A percentile compares a stretch with the other conserved stretches of the same genome.
phyloP scores from a whole-genome alignment of 768 basidiomycete species.

The Favolaschia claudopus region DNA sequence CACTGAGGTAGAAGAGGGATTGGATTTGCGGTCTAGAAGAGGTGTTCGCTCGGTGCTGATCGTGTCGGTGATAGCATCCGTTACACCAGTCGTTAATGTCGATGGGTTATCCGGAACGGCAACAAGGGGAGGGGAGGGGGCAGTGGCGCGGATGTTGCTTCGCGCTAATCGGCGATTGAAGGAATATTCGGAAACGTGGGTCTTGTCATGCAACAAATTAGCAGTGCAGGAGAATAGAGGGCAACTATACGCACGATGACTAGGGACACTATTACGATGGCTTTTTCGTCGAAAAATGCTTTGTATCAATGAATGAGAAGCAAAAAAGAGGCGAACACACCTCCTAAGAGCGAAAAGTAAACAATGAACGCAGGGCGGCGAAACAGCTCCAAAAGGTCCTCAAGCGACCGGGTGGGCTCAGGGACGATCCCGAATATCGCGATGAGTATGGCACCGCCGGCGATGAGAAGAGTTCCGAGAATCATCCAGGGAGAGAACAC shows the following conservation, averaged over 20 bases:
- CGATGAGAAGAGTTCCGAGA: conserved; percentile 87
- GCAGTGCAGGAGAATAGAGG: background rate
- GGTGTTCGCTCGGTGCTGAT: conserved; percentile 64
- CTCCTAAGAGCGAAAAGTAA: conserved; percentile 79
- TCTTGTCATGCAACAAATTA: conserved; percentile 50
- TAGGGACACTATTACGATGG: conserved; percentile 65
- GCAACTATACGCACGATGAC: conserved; percentile 64
- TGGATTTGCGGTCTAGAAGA: conserved; percentile 53
- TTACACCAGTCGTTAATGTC: conserved; percentile 44
- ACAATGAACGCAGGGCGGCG: conserved; percentile 77
- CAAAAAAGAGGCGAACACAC: conserved; percentile 3
- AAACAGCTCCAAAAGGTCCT: conserved; percentile 84
- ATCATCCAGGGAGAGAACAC: conserved; percentile 86
- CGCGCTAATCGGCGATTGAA: conserved; percentile 48
- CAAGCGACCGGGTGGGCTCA: conserved; percentile 84
- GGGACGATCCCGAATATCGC: conserved; percentile 92
- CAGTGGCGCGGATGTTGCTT: conserved; percentile 22
- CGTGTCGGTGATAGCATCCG: conserved; percentile 40
- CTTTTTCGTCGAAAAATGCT: conserved; percentile 11
- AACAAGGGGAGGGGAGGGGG: conserved; percentile 41
- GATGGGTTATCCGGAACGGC: conserved; percentile 45
- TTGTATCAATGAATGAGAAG: background rate
- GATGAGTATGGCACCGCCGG: conserved; percentile 87
- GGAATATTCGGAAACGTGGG: conserved; percentile 75
- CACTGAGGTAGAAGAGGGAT: conserved; percentile 37